Evolutionary conservation across 768 basidiomycete genomes (phyloP).

Genomic region (Lyophyllum semitale): DNA sequence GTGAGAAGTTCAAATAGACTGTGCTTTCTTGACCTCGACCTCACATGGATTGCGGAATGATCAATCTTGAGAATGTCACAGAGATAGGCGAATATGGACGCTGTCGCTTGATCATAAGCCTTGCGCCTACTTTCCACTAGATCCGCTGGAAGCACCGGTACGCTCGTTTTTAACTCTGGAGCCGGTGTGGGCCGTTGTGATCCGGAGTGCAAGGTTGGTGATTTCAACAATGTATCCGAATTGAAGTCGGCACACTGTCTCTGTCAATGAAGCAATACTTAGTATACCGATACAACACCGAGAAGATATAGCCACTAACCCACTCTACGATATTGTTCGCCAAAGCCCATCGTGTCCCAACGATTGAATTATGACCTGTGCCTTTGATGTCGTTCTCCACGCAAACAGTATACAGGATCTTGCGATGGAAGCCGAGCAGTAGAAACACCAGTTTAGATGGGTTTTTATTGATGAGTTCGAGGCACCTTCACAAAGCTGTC

Average conservation of each 20-base stretch:
- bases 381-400: constrained; percentile 12
- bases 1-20: constrained; percentile 9
- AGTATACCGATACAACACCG: too few relatives aligned
- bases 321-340: constrained; percentile 20
- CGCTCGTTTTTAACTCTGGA: not conserved
- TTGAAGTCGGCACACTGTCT: too few relatives aligned
- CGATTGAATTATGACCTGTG: constrained; percentile 2
- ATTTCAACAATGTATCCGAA: too few relatives aligned
- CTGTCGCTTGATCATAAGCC: not conserved
- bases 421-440: too few relatives aligned
- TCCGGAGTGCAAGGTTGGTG: too few relatives aligned
- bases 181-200: not conserved
- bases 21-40: not conserved
- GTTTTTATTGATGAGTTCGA: not conserved
- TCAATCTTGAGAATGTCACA: not conserved
- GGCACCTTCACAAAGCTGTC: not conserved
- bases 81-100: not conserved
- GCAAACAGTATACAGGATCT: too few relatives aligned
- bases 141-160: not conserved
- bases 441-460: constrained; percentile 7
- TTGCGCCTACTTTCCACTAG: not conserved
- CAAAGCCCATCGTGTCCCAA: constrained; percentile 24
- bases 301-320: constrained; percentile 16
- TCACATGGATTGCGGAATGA: not conserved
- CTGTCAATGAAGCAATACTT: too few relatives aligned